Evolutionary conservation across 495 filamentous ascomycete genomes (phyloP), one percentile per base, ranked within the genome.

Genomic region (Xylaria scruposa): DNA sequence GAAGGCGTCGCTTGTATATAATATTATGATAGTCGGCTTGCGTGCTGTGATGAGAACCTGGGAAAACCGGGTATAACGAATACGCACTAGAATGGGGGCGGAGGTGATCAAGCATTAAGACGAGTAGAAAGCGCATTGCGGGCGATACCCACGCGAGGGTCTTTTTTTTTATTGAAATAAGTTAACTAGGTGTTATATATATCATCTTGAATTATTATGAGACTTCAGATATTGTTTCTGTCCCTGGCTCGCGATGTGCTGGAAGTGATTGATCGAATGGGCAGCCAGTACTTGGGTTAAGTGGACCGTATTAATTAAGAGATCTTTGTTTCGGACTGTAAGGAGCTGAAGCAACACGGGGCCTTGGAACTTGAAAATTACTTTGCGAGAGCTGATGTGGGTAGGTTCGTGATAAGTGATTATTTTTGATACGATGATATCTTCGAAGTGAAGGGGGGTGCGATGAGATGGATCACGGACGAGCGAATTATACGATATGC

Each of bases 1-100:
- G 31, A 38, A 38, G 7, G 7, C n/a, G 33, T 60, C 58, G 58
- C 29, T 60, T 60, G 58, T 60, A 60, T 38, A 60, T 60, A 60
- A 60, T 60, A 38, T 60, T 21, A 36, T 21, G 17, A 60, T 31
- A 3, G 31, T 56, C 26, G 53, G 15, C 26, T 56, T 31, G 12
- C 15, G 53, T 56, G 53, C 29, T 13, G 38, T 42, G 38, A 42
- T 42, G 38, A 13, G 2, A 3, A 42, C 38, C 12, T 12, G 38
- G 38, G 1, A 53, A 53, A 26, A 3, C 10, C 21, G 21, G 13
- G 26, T 4, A 4, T 12, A 15, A 29, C 53, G 13, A 56, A 56
- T 56, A 56, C 53, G 29, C 51, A 26, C 36, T 56, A 56, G 51
- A 56, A 56, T 56, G 4, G 51, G 51, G 51, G 51, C 1, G 51